Percentiles rank a stretch among this genome's conserved stretches.
phyloP scores from a whole-genome alignment of 495 filamentous ascomycete species.

The Penicillium alfredii region DNA sequence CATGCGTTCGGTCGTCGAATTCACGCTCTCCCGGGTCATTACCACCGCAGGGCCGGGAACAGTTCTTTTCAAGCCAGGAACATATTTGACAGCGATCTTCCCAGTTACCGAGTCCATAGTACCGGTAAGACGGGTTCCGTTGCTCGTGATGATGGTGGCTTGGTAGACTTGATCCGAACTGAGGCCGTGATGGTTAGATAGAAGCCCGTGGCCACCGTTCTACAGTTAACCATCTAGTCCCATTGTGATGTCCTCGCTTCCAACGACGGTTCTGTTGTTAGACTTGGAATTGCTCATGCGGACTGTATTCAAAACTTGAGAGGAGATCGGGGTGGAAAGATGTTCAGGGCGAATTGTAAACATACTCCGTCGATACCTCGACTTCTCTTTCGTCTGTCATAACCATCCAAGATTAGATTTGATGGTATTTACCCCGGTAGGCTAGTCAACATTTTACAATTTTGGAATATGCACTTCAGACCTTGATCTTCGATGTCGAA shows the following conservation, averaged over 20 bases:
- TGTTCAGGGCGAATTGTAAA: no score
- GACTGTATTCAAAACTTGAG: no score
- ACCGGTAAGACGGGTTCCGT: slow-evolving; percentile 31
- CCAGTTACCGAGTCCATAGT: slow-evolving; percentile 3
- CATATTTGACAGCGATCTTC: not conserved
- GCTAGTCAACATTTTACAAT: no score
- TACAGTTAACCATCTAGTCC: slow-evolving; percentile 48
- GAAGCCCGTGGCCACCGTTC: slow-evolving; percentile 46
- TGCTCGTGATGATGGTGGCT: slow-evolving; percentile 47
- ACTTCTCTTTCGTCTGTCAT: no score
- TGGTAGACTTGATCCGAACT: slow-evolving; percentile 43
- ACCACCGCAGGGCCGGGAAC: slow-evolving; percentile 1
- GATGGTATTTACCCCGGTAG: no score
- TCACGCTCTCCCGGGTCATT: slow-evolving; percentile 3
- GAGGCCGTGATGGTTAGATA: slow-evolving; percentile 12
- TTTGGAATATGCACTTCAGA: no score
- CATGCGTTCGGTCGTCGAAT: slow-evolving; percentile 10
- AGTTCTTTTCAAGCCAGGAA: not conserved
- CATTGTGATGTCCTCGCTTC: slow-evolving; percentile 23
- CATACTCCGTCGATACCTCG: no score
- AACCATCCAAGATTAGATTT: no score
- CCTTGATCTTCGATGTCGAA: no score
- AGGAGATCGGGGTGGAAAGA: no score
- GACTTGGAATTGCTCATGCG: no score
- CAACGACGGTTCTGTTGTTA: slow-evolving; percentile 18